Base-by-base conservation (phyloP, 2,329 filamentous ascomycete genomes). In the Periconia sp. region DNA sequence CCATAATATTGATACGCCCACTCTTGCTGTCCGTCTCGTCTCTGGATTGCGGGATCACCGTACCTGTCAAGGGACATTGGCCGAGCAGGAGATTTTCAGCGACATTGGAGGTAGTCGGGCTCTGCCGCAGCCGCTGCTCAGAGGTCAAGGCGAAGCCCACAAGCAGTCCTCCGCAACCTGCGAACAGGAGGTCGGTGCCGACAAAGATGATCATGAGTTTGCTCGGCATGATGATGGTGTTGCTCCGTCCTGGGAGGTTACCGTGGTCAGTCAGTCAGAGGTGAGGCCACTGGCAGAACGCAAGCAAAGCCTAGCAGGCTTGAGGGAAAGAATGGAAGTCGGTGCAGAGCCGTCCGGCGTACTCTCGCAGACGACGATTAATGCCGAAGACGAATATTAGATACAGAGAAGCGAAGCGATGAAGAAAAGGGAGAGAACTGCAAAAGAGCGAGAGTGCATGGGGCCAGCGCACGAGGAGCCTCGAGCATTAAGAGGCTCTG, bases 11-110 rank as follows among this genome's bases (percentile, higher is more conserved):
- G 25, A 28, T 11, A n/a, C 31, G 16, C 17, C 15, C 8, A 19
- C 13, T 19, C 12, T 9, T n/a, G 32, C 21, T 15, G n/a, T 12
- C 12, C 36, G 17, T 30, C 25, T 39, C 26, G 12, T 39, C 26
- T 31, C 24, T 11, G n/a, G 35, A 30, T 11, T 15, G 11, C n/a
- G 13, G 32, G 31, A 26, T 38, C 19, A 55, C 64, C 73, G 56
- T 67, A 81, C 79, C 77, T 64, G 70, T 78, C 44, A 82, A 63
- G 16, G 81, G 80, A 59, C 77, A 78, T 59, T 77, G 67, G 37
- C 65, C 63, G 37, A 83, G 71, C 36, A 84, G 65, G 35, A 84
- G 55, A 50, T 80, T 73, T 33, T 72, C 66, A 15, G 78, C 77
- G 36, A 82, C 75, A 49, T 75, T 80, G 29, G 72, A 60, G 23